A percentile compares a stretch with the other conserved stretches of the same genome.
These are phyloP conservation scores for Wallacemonas collosoma DNA, from an alignment of 208 protist genomes.

Conservation along the genomic window DNA sequence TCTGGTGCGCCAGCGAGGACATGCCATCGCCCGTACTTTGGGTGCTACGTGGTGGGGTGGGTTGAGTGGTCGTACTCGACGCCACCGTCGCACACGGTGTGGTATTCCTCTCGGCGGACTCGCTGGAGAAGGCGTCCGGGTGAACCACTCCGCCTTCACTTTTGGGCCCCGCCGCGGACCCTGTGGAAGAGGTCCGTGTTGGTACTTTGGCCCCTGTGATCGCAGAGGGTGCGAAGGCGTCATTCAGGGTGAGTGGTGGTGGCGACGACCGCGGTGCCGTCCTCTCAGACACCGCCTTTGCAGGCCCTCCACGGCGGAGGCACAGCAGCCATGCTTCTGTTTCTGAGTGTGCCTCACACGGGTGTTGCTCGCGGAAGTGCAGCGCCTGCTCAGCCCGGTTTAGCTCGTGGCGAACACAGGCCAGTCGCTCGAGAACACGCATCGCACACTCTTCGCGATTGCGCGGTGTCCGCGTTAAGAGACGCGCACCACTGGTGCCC, in stretches of 20 bases:
- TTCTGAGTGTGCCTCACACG: conserved; percentile 11
- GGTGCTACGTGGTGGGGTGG: neutral
- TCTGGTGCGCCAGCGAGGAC: neutral
- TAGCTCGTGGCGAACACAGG: conserved; percentile 40
- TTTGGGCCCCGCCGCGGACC: too few species aligned
- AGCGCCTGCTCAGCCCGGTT: conserved; percentile 39
- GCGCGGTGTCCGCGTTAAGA: neutral
- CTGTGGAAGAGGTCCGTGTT: too few species aligned
- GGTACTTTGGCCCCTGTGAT: too few species aligned
- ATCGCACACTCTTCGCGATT: conserved; percentile 26
- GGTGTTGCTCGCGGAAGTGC: conserved; percentile 42
- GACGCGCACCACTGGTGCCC: too few species aligned
- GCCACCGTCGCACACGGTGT: too few species aligned
- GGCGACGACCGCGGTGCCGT: neutral
- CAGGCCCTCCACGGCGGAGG: neutral
- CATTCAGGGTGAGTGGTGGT: neutral
- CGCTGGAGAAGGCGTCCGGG: too few species aligned
- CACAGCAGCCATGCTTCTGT: neutral
- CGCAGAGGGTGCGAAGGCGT: too few species aligned
- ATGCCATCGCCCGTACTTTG: neutral
- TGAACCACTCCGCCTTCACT: too few species aligned
- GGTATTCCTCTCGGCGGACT: too few species aligned
- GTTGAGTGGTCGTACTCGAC: neutral
- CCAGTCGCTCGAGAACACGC: conserved; percentile 20
- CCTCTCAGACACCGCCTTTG: neutral